Conservation (phyloP, 2,329 filamentous ascomycete genomes). For the Mycosphaerella arachidis region DNA sequence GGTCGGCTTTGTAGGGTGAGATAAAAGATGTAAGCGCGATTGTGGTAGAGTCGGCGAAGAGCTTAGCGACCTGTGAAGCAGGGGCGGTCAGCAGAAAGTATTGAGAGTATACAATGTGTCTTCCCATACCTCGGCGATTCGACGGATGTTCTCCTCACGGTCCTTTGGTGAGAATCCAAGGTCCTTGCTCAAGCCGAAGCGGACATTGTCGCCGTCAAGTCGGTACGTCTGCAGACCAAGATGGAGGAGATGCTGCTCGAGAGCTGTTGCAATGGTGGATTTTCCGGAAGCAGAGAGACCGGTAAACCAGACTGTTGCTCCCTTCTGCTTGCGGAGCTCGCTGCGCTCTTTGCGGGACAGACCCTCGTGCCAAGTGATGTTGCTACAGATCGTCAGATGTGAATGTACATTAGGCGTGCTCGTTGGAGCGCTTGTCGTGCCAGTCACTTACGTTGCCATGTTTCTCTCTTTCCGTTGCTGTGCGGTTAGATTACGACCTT, state of each 20-base stretch:
- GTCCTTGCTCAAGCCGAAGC: slow-evolving; percentile 97
- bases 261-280: slow-evolving; percentile 91
- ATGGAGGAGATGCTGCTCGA: slow-evolving; percentile 94
- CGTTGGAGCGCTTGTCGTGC: slow-evolving; percentile 9
- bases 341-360: slow-evolving; percentile 75
- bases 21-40: slow-evolving; percentile 96
- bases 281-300: slow-evolving; percentile 95
- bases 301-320: slow-evolving; percentile 96
- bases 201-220: slow-evolving; percentile 96
- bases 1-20: slow-evolving; percentile 85
- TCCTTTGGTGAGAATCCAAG: slow-evolving; percentile 90
- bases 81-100: not conserved
- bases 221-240: slow-evolving; percentile 79
- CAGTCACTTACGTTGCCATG: slow-evolving; percentile 24
- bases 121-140: slow-evolving; percentile 69
- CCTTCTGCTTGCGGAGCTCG: slow-evolving; percentile 71
- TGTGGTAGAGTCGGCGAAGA: slow-evolving; percentile 86
- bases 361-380: slow-evolving; percentile 85
- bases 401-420: not conserved
- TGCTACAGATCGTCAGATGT: slow-evolving; percentile 49
- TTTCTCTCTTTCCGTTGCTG: not conserved
- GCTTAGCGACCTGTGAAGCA: slow-evolving; percentile 68
- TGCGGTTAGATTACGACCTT: not conserved
- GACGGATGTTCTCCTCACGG: slow-evolving; percentile 94
- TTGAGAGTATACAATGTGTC: not conserved